These are phyloP conservation scores for Senecio squalidus DNA, from an alignment of 140 eudicot genomes.

Conservation along the genomic window DNA sequence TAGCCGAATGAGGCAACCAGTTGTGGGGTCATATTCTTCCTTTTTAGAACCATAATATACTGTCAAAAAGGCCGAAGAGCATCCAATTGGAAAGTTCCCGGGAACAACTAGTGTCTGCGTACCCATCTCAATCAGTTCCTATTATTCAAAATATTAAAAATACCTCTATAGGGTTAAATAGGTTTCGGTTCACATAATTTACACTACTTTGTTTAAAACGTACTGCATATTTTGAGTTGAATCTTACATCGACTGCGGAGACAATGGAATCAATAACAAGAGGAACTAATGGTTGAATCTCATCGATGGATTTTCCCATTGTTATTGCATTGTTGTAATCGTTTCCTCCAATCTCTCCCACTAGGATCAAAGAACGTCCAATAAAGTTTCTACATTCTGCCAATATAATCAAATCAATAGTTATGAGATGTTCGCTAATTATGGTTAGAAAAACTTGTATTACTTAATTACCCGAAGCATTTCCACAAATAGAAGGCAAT, in stretches of 20 bases:
- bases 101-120: constrained; percentile 54
- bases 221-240: background rate
- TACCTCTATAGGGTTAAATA: too few species aligned
- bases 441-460: too few species aligned
- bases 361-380: constrained; percentile 32
- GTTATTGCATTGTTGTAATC: constrained; percentile 44
- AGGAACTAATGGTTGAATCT: constrained; percentile 21
- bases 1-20: constrained; percentile 40
- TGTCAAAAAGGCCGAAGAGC: constrained; percentile 31
- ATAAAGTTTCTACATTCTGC: constrained; percentile 34
- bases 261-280: constrained; percentile 33
- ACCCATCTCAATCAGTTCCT: constrained; percentile 40
- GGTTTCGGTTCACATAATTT: too few species aligned
- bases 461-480: constrained; percentile 11
- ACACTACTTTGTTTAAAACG: background rate
- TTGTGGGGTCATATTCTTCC: constrained; percentile 30
- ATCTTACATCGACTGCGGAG: constrained; percentile 34
- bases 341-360: constrained; percentile 75
- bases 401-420: background rate
- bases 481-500: constrained; percentile 27
- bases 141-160: background rate
- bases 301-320: constrained; percentile 16
- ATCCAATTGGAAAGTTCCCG: constrained; percentile 51
- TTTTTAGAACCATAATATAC: constrained; percentile 5
- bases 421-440: background rate